Base-by-base conservation (phyloP, 208 protist species). In the Novymonas esmeraldas region DNA sequence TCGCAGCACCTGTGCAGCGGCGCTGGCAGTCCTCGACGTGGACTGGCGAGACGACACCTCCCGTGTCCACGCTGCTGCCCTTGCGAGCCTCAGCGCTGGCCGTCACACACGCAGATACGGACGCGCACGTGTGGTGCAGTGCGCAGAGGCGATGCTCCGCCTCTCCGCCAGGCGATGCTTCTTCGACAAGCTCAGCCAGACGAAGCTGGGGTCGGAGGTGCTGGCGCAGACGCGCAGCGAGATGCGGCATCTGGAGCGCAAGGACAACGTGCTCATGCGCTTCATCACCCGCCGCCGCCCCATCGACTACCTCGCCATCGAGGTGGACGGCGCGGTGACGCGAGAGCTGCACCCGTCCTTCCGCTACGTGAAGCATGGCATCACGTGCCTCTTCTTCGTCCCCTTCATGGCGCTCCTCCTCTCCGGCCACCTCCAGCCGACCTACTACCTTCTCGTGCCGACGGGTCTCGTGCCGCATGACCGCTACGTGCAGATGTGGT, bases 131-230 rank as follows among this genome's bases (percentile, higher is more conserved):
- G 33, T 42, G 52, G 33, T 5, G 33, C 52, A 9, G 7, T 10
- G 13, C 33, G 20, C 6, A 18, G 36, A 41, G 11, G 36, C 36
- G 14, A 90, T 90, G 84, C 38, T 89, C 11, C 84, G 77, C 7
- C 51, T 78, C 33, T 83, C 84, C 4, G 6, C 48, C 5, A 56
- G 70, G 4, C 68, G 69, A 33, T 71, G 84, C 34, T 16, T 94
- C 18, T 82, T 88, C 42, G 62, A 76, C 60, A 78, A 76, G 57
- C 64, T 94, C 20, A 76, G 80, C 29, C 76, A 75, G 74, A 90
- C 89, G 2, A 89, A 86, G 62, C 68, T 94, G n/a, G 89, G 89
- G 14, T 75, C 84, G 28, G 89, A 94, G 60, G 89, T 89, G 39
- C 79, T 94, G 20, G 54, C 73, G n/a, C 74, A 89, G 56, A 92